phyloP scores from a whole-genome alignment of 768 basidiomycete genomes.

The Boletellus ananiceps region DNA sequence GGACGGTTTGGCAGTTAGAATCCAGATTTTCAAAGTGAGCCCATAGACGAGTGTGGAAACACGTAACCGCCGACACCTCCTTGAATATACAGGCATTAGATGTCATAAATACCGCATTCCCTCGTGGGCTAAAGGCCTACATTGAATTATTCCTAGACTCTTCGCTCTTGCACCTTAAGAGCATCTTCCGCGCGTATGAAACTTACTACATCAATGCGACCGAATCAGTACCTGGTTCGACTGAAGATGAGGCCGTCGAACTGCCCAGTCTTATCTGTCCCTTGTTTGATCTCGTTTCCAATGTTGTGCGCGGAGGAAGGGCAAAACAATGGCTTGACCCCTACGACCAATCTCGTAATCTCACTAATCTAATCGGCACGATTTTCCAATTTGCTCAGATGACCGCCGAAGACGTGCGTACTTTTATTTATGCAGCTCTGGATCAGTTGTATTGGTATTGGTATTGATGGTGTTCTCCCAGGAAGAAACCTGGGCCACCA shows the following conservation, averaged over 20 bases:
- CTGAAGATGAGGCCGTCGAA: constrained; percentile 74
- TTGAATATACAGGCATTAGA: constrained; percentile 60
- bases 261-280: constrained; percentile 73
- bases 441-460: background rate
- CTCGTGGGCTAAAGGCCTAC: constrained; percentile 61
- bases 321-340: constrained; percentile 60
- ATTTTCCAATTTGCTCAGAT: constrained; percentile 79
- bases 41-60: too few species aligned
- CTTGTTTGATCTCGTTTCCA: constrained; percentile 75
- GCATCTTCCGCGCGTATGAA: constrained; percentile 55
- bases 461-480: constrained; percentile 28
- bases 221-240: constrained; percentile 54
- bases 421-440: background rate
- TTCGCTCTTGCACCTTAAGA: constrained; percentile 56
- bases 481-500: constrained; percentile 89
- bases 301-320: constrained; percentile 58
- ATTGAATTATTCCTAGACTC: constrained; percentile 55
- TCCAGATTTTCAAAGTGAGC: constrained; percentile 80
- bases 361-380: constrained; percentile 46
- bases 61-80: constrained; percentile 2
- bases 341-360: constrained; percentile 31
- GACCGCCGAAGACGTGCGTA: constrained; percentile 80
- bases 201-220: constrained; percentile 56
- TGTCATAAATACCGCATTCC: constrained; percentile 76
- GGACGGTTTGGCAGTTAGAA: constrained; percentile 76